Conservation (phyloP, 2,329 filamentous ascomycete species). For the Ophiostoma australiae region DNA sequence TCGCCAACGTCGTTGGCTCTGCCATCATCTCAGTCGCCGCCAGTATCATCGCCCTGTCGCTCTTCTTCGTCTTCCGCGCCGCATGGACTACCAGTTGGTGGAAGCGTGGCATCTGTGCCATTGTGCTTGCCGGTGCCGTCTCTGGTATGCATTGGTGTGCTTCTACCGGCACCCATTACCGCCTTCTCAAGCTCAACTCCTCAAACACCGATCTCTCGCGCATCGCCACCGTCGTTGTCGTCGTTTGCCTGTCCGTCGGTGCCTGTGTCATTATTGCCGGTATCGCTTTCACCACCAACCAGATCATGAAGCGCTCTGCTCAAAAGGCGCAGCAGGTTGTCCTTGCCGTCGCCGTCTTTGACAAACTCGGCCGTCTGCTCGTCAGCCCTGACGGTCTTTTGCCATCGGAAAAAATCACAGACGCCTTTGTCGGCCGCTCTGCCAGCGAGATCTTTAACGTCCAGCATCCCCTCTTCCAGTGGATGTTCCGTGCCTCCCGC, state of each 20-base stretch:
- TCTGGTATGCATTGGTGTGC: constrained; percentile 88
- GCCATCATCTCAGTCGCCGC: constrained; percentile 67
- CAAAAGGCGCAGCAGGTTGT: constrained; percentile 58
- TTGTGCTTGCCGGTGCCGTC: constrained; percentile 66
- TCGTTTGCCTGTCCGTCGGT: constrained; percentile 62
- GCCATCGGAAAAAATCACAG: constrained; percentile 72
- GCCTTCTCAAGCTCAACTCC: constrained; percentile 45
- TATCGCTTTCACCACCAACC: constrained; percentile 51
- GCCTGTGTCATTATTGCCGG: constrained; percentile 56
- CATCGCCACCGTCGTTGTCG: constrained; percentile 66
- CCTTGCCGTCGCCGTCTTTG: constrained; percentile 60
- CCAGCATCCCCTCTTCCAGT: constrained; percentile 75
- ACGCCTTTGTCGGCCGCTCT: constrained; percentile 65
- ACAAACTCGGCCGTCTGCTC: constrained; percentile 59
- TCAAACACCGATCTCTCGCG: constrained; percentile 45
- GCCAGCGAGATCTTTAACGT: constrained; percentile 64
- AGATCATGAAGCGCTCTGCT: constrained; percentile 49
- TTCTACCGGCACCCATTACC: constrained; percentile 64
- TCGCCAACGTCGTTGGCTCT: constrained; percentile 60
- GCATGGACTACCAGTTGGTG: constrained; percentile 75
- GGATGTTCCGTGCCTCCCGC: constrained; percentile 76
- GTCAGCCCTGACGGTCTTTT: constrained; percentile 65
- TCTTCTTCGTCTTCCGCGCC: constrained; percentile 73
- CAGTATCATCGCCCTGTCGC: constrained; percentile 62
- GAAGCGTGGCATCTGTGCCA: constrained; percentile 63